Conservation (phyloP, 2,329 filamentous ascomycete species). For the Neoscytalidium dimidiatum region DNA sequence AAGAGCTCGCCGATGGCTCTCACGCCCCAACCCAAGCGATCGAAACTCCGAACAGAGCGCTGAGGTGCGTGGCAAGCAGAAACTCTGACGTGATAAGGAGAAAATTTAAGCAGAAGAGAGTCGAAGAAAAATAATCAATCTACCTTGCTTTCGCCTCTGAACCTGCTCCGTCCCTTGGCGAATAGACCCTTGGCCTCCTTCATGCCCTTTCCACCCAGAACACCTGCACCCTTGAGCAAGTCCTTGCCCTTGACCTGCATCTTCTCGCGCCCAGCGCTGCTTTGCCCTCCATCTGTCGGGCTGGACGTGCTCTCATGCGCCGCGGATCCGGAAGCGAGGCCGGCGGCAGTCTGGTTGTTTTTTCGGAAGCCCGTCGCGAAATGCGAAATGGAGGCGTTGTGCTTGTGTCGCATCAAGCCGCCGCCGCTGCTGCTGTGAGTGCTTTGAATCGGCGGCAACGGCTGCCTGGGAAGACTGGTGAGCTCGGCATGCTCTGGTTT, state of each 20-base stretch:
- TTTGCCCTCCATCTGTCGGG: constrained; percentile 20
- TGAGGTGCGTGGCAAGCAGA: background rate
- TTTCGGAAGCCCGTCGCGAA: constrained; percentile 28
- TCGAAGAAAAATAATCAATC: constrained; percentile 65
- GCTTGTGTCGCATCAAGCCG: constrained; percentile 32
- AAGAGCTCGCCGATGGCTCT: constrained; percentile 5
- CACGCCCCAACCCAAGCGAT: constrained; percentile 1
- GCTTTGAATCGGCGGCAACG: constrained; percentile 32
- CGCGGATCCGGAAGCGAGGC: constrained; percentile 28
- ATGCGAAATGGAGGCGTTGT: constrained; percentile 37
- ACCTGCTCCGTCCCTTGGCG: constrained; percentile 85
- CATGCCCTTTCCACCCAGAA: constrained; percentile 66
- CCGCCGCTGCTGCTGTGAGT: constrained; percentile 18
- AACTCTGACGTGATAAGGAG: background rate
- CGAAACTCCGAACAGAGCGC: background rate
- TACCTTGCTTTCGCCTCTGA: constrained; percentile 80
- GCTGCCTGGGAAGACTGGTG: constrained; percentile 46
- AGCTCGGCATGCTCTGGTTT: constrained; percentile 57
- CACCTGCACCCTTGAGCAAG: constrained; percentile 78
- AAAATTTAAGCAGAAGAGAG: constrained; percentile 21
- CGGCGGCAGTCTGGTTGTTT: constrained; percentile 24
- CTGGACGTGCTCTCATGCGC: constrained; percentile 30
- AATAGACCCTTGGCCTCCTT: constrained; percentile 89
- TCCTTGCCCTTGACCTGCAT: constrained; percentile 87
- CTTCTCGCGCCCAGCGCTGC: constrained; percentile 32